These are phyloP conservation scores for Colletotrichum plurivorum DNA, from an alignment of 2,329 filamentous ascomycete genomes.

Conservation along the genomic window DNA sequence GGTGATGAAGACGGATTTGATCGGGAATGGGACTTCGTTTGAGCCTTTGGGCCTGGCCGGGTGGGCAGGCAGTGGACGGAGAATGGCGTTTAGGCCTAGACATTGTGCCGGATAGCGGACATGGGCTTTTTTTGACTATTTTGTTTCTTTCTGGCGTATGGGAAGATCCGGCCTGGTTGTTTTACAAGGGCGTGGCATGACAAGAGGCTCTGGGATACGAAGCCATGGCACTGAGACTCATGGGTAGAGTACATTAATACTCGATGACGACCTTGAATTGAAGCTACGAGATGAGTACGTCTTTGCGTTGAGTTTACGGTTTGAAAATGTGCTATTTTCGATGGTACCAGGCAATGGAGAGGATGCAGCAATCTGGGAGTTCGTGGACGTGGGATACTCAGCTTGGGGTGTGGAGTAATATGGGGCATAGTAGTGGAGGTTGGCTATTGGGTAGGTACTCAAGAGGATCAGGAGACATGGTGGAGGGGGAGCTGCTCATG, in stretches of 20 bases:
- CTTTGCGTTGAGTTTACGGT: too few relatives aligned
- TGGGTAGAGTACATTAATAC: slow-evolving; percentile 37
- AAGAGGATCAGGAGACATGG: slow-evolving; percentile 18
- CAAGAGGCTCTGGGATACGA: slow-evolving; percentile 8
- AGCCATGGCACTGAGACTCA: slow-evolving; percentile 11
- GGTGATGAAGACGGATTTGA: not conserved
- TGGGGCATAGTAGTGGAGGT: not conserved
- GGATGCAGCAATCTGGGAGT: too few relatives aligned
- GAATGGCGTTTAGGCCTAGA: slow-evolving; percentile 32
- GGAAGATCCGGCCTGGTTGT: not conserved
- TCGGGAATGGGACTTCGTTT: slow-evolving; percentile 19
- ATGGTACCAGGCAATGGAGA: too few relatives aligned
- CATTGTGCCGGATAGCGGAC: not conserved
- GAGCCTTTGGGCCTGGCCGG: not conserved
- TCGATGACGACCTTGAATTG: slow-evolving; percentile 19
- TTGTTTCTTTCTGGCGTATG: slow-evolving; percentile 19
- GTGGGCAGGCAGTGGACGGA: not conserved
- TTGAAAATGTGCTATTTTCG: too few relatives aligned
- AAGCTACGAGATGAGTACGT: not conserved
- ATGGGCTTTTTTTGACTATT: not conserved
- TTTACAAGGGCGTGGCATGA: slow-evolving; percentile 20
- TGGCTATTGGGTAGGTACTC: not conserved
- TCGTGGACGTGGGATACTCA: too few relatives aligned
- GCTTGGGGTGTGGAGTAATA: too few relatives aligned
- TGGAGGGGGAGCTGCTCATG: slow-evolving; percentile 18